These are phyloP conservation scores for Narthecium ossifragum DNA, from an alignment of 106 monocot species.

Conservation along the genomic window DNA sequence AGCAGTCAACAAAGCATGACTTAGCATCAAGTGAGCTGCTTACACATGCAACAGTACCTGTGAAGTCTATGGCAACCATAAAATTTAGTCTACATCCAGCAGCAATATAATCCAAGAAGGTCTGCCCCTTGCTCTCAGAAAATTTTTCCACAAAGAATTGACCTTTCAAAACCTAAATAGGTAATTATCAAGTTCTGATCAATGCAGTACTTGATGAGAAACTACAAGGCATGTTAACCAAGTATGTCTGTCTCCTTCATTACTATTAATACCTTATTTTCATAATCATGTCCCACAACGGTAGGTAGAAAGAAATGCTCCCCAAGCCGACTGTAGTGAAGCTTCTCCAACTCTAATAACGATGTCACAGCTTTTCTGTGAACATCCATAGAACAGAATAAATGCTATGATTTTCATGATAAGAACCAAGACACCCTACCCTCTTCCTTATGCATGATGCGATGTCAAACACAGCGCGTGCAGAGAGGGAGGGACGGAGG, in stretches of 20 bases:
- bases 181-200: conserved; percentile 3
- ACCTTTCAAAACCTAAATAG: conserved; percentile 60
- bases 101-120: conserved; percentile 88
- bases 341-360: conserved; percentile 63
- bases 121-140: conserved; percentile 40
- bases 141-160: conserved; percentile 69
- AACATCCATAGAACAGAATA: no score
- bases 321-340: conserved; percentile 41
- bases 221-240: no score
- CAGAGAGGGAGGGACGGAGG: background rate
- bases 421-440: no score
- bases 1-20: background rate
- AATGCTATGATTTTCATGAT: no score
- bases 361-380: conserved; percentile 82
- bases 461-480: background rate
- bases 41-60: conserved; percentile 22
- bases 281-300: conserved; percentile 19
- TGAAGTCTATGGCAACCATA: conserved; percentile 59
- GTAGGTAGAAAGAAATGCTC: conserved; percentile 66
- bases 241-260: no score
- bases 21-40: background rate
- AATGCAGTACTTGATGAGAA: background rate
- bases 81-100: conserved; percentile 81
- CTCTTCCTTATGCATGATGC: no score
- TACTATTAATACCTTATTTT: conserved; percentile 60